Evolutionary conservation across 352 stramenopile species (phyloP).

Genomic region (Phytophthora capsici): DNA sequence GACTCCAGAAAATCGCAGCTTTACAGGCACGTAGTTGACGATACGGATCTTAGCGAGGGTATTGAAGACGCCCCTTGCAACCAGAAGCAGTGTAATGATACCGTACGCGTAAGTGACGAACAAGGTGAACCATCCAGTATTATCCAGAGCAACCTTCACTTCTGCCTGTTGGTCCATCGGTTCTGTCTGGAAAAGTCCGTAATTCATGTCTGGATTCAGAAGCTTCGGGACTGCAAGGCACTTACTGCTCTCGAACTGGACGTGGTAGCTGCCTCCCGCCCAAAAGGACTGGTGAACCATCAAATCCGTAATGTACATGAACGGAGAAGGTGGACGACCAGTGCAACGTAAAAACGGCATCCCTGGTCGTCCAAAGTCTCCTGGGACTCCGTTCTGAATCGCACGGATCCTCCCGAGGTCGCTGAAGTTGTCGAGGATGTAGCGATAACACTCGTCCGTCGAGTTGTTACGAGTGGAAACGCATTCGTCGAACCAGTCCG

Average conservation of each 20-base stretch:
- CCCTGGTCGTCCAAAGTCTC: conserved; percentile 51
- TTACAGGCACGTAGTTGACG: conserved; percentile 52
- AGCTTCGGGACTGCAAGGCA: conserved; percentile 52
- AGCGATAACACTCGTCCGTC: conserved; percentile 42
- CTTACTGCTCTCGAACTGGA: conserved; percentile 66
- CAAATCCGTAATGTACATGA: conserved; percentile 67
- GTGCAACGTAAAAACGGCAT: conserved; percentile 59
- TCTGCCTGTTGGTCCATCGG: conserved; percentile 44
- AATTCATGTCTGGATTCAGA: conserved; percentile 47
- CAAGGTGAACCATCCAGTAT: conserved; percentile 46
- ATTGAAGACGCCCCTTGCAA: conserved; percentile 57
- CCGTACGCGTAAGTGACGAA: conserved; percentile 52
- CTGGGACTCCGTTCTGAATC: conserved; percentile 45
- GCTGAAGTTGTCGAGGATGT: conserved; percentile 65
- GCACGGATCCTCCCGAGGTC: conserved; percentile 34
- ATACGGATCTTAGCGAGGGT: conserved; percentile 43
- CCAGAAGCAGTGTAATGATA: conserved; percentile 56
- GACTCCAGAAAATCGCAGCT: conserved; percentile 43
- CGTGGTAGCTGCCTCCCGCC: conserved; percentile 53
- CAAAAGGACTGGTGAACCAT: conserved; percentile 67
- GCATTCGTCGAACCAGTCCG: conserved; percentile 52
- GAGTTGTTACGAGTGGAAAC: conserved; percentile 32
- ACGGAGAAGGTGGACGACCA: conserved; percentile 42
- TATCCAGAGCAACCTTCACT: conserved; percentile 53
- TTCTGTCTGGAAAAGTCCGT: conserved; percentile 55